Base-by-base conservation (phyloP, 2,329 filamentous ascomycete genomes). In the Exophiala calicioides region DNA sequence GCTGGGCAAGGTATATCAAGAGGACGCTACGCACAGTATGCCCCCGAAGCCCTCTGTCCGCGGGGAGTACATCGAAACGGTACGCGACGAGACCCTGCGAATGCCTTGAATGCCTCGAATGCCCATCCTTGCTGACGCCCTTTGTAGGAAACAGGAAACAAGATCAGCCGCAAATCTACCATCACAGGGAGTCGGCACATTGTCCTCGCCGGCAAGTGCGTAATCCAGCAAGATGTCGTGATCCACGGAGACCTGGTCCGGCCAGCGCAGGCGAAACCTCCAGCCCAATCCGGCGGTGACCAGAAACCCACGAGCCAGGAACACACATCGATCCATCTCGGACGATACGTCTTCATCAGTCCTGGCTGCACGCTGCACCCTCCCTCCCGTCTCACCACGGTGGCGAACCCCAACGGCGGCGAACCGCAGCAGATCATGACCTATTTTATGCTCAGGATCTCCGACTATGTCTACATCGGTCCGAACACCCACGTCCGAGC, bases 101-200 rank as follows among this genome's bases (percentile, higher is more conserved):
- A n/a, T 12, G 18, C 18, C 7, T n/a, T 26, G 13, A 15, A 9
- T 9, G 21, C 12, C 26, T 13, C 12, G 13, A 18, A 20, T 3
- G 37, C 29, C 27, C 45, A 36, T 15, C 41, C 41, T 50, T 32
- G 51, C 48, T 42, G 37, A 36, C 50, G 21, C 35, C 32, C 33
- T 15, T 40, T 19, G 40, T 24, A 47, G 90, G 91, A 97, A 71
- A 95, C 90, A 2, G 93, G 93, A 58, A 98, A 98, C 79, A 97
- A 97, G 74, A 93, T 98, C 62, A 91, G 90, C 29, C 88, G 93
- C 58, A 89, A 89, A 59, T 88, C 89, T 53, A 84, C 86, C 65
- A 88, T 98, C 59, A 87, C 95, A 62, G 93, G 93, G 61, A 96
- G 91, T 16, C 90, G 95, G 60, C 95, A 97, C 71, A 97, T 98